Evolutionary conservation across 2,329 filamentous ascomycete species (phyloP).

Genomic region (Fusarium sp.): DNA sequence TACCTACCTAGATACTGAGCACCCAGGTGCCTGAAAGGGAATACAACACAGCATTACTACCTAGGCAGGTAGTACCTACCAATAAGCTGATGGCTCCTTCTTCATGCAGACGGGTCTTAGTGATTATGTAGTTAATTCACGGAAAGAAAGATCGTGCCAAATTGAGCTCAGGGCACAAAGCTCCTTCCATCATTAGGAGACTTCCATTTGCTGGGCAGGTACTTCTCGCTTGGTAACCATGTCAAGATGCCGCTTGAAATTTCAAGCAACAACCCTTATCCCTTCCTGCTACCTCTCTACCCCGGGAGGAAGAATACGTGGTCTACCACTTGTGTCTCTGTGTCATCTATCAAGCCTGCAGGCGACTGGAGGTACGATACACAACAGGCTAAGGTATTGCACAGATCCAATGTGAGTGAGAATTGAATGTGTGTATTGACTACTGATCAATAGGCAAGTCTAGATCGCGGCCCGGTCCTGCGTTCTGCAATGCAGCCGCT

Average conservation of each 20-base stretch:
- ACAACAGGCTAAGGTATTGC: not conserved
- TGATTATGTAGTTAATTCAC: not conserved
- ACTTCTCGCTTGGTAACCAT: not conserved
- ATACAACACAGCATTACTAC: not conserved
- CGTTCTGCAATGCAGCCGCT: not conserved
- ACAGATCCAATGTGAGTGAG: not conserved
- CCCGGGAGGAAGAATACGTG: not conserved
- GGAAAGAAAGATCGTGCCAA: not conserved
- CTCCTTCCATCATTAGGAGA: not conserved
- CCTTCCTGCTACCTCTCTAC: not conserved
- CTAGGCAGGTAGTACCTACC: not conserved
- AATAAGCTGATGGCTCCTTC: not conserved
- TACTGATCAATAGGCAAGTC: not conserved
- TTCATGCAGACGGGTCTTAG: not conserved
- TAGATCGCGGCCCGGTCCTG: conserved; percentile 2
- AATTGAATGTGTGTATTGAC: not conserved
- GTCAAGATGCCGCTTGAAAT: not conserved
- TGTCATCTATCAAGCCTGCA: not conserved
- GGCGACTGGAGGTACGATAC: not conserved
- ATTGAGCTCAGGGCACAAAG: not conserved
- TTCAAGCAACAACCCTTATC: not conserved
- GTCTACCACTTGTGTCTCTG: not conserved
- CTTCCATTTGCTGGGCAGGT: not conserved
- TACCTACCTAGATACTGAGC: no score
- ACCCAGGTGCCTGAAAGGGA: not conserved